Evolutionary conservation across 371 early-diverging fungal species (phyloP).

Genomic region (Lichtheimia corymbifera): DNA sequence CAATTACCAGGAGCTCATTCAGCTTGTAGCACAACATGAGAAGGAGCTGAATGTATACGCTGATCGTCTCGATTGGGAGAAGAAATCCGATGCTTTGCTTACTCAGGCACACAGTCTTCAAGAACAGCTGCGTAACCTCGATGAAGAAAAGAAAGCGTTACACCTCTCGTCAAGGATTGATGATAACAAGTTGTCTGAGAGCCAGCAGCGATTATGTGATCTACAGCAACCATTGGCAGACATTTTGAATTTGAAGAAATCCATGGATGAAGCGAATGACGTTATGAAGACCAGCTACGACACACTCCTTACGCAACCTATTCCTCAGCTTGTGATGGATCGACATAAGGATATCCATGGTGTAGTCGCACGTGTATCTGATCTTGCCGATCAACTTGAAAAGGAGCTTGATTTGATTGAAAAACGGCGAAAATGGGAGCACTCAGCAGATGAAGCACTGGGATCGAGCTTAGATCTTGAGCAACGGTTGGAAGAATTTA

Average conservation of each 20-base stretch:
- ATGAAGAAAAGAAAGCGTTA: neutral
- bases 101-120: conserved; percentile 8
- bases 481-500: conserved; percentile 17
- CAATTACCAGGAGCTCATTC: neutral
- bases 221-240: too few relatives aligned
- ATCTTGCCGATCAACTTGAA: conserved; percentile 8
- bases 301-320: too few relatives aligned
- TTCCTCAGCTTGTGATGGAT: conserved; percentile 6
- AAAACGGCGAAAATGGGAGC: conserved; percentile 22
- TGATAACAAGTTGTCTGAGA: neutral
- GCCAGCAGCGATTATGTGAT: too few relatives aligned
- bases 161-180: neutral
- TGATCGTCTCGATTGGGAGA: conserved; percentile 25
- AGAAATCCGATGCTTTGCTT: neutral
- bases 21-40: neutral
- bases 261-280: too few relatives aligned
- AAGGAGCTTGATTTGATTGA: conserved; percentile 18
- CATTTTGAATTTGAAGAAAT: too few relatives aligned
- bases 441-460: conserved; percentile 10
- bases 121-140: conserved; percentile 21
- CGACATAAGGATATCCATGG: conserved; percentile 12
- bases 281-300: too few relatives aligned
- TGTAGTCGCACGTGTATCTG: conserved; percentile 12
- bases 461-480: conserved; percentile 17
- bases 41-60: conserved; percentile 11